A percentile compares a stretch with the other conserved stretches of the same genome.
Evolutionary conservation across 306 rosid species (phyloP).

Genomic region (Arachis hypogaea): DNA sequence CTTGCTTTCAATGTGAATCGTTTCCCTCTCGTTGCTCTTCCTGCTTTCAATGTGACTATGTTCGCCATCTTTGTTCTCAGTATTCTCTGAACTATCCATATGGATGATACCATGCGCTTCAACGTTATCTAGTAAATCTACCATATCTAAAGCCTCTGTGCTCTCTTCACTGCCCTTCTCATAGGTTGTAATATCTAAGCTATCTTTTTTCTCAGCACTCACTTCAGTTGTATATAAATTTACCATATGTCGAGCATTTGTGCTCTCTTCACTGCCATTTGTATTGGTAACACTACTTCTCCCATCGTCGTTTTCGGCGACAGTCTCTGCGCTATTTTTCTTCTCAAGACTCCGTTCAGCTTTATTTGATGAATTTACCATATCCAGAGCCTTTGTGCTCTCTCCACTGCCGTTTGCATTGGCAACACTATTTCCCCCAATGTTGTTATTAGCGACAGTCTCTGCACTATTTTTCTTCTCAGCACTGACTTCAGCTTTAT

Average conservation of each 20-base stretch:
- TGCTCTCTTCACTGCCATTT: slow-evolving; percentile 12
- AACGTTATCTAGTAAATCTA: slow-evolving; percentile 32
- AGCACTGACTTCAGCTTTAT: slow-evolving; percentile 28
- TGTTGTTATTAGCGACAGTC: not conserved
- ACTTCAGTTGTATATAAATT: slow-evolving; percentile 37
- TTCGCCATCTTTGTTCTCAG: slow-evolving; percentile 29
- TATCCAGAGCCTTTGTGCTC: slow-evolving; percentile 14
- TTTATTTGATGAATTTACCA: slow-evolving; percentile 32
- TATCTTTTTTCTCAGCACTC: not conserved
- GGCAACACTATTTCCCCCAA: too few relatives aligned
- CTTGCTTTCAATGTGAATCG: too few relatives aligned
- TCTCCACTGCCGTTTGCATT: not conserved
- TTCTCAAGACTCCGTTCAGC: slow-evolving; percentile 16
- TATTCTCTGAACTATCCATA: slow-evolving; percentile 21
- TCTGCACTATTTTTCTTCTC: slow-evolving; percentile 1
- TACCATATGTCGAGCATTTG: slow-evolving; percentile 12
- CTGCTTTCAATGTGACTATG: slow-evolving; percentile 2
- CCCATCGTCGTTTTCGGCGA: slow-evolving; percentile 8
- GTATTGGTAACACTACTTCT: slow-evolving; percentile 1
- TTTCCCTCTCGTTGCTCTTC: slow-evolving; percentile 8
- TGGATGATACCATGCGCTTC: slow-evolving; percentile 1
- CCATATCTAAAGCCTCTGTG: slow-evolving; percentile 19
- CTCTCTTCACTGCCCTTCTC: slow-evolving; percentile 3
- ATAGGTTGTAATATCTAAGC: too few relatives aligned
- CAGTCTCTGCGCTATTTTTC: slow-evolving; percentile 16